Percentiles rank a stretch among this genome's conserved stretches.
Conservation (phyloP, 305 asterid genomes). For the Rubia occidens region DNA sequence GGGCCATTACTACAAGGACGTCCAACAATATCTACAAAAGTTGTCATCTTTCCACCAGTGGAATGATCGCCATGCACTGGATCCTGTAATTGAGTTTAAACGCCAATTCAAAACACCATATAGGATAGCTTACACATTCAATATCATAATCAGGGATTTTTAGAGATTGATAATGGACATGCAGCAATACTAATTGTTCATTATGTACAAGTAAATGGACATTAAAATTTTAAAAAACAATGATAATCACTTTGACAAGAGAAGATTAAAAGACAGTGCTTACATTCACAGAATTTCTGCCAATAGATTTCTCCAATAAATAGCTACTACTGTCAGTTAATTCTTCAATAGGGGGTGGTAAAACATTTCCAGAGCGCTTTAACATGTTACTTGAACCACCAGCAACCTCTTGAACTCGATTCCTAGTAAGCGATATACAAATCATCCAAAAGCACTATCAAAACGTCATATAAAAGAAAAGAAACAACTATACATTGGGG, state of each 20-base stretch:
- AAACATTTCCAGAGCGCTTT: slow-evolving; percentile 52
- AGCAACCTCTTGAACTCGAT: slow-evolving; percentile 81
- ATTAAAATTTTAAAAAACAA: not conserved
- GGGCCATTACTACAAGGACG: slow-evolving; percentile 40
- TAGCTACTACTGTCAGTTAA: slow-evolving; percentile 26
- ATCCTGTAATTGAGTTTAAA: slow-evolving; percentile 20
- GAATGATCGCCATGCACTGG: slow-evolving; percentile 10
- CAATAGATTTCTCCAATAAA: slow-evolving; percentile 36
- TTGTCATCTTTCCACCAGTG: slow-evolving; percentile 40
- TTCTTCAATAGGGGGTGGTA: slow-evolving; percentile 72
- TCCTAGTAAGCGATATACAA: slow-evolving; percentile 35
- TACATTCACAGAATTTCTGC: slow-evolving; percentile 44
- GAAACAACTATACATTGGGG: not conserved
- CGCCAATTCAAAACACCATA: slow-evolving; percentile 14
- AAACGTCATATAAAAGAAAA: slow-evolving; percentile 1
- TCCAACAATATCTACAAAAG: slow-evolving; percentile 84
- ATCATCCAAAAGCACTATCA: slow-evolving; percentile 15
- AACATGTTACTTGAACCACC: slow-evolving; percentile 48
- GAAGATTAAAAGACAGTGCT: slow-evolving; percentile 27
- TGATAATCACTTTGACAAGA: not conserved
- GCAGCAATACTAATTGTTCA: not conserved
- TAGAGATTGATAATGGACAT: not conserved
- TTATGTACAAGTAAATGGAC: not conserved
- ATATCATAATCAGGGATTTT: not conserved
- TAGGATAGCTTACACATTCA: slow-evolving; percentile 1